These are phyloP conservation scores for Atractiella rhizophila DNA, from an alignment of 768 basidiomycete species.

Conservation along the genomic window DNA sequence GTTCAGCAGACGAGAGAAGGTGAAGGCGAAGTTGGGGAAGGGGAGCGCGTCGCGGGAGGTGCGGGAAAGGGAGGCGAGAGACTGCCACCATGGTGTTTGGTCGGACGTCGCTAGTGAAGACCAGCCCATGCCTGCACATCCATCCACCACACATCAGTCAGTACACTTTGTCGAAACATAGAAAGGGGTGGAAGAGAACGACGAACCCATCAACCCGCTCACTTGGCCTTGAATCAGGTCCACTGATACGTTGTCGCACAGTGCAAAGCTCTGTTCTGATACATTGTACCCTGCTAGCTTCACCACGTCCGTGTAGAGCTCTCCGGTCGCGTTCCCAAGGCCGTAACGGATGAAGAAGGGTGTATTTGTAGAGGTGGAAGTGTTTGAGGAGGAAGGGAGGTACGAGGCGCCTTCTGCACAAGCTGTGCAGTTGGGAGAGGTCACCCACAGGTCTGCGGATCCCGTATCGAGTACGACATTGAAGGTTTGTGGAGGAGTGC, in stretches of 20 bases:
- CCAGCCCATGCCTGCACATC: constrained; percentile 35
- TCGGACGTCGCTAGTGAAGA: constrained; percentile 42
- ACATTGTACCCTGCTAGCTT: neutral
- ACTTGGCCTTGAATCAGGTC: constrained; percentile 42
- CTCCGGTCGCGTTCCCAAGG: constrained; percentile 32
- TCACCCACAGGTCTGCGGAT: constrained; percentile 19
- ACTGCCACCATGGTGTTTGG: constrained; percentile 61
- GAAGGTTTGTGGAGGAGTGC: constrained; percentile 19
- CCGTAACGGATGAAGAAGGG: constrained; percentile 1
- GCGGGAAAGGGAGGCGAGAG: constrained; percentile 32
- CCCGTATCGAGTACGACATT: constrained; percentile 23
- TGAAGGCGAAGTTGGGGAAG: constrained; percentile 30
- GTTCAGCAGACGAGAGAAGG: constrained; percentile 38
- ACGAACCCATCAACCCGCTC: constrained; percentile 54
- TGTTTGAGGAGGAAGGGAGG: neutral
- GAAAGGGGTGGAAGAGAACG: neutral
- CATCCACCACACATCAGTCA: neutral
- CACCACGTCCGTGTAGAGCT: constrained; percentile 26
- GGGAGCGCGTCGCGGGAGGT: neutral
- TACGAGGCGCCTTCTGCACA: neutral
- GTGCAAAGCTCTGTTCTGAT: neutral
- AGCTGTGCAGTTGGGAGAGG: constrained; percentile 4
- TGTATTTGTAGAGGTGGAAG: neutral
- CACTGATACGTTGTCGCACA: constrained; percentile 25
- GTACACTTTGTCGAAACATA: neutral